Evolutionary conservation across 2,329 filamentous ascomycete species (phyloP).

Genomic region (Fusarium marasasianum): DNA sequence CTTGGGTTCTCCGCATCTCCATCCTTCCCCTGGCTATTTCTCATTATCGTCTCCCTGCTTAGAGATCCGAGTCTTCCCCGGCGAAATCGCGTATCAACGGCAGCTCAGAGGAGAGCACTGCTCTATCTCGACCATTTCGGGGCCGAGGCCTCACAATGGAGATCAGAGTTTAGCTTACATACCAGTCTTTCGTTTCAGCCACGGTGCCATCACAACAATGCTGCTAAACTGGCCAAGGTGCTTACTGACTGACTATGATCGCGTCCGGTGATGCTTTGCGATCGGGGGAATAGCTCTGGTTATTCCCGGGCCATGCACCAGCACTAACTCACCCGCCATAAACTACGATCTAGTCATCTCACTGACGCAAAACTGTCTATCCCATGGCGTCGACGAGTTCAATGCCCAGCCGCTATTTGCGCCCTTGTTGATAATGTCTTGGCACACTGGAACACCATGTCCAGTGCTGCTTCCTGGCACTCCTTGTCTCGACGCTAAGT

Average conservation of each 20-base stretch:
- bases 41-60: slow-evolving; percentile 16
- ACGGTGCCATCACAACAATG: not conserved
- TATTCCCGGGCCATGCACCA: slow-evolving; percentile 23
- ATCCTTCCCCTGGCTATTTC: slow-evolving; percentile 2
- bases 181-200: slow-evolving; percentile 41
- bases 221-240: slow-evolving; percentile 4
- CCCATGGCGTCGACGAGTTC: not conserved
- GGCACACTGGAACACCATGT: slow-evolving; percentile 1
- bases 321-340: slow-evolving; percentile 14
- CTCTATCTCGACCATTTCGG: not conserved
- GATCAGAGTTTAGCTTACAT: slow-evolving; percentile 33
- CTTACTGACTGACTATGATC: slow-evolving; percentile 5
- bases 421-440: slow-evolving; percentile 6
- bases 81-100: not conserved
- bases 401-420: not conserved
- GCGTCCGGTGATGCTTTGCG: not conserved
- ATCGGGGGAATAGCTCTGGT: not conserved
- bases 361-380: slow-evolving; percentile 24
- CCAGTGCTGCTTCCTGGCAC: not conserved
- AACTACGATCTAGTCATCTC: slow-evolving; percentile 3
- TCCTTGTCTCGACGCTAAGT: slow-evolving; percentile 14
- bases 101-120: not conserved
- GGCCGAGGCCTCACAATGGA: slow-evolving; percentile 16
- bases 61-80: slow-evolving; percentile 3
- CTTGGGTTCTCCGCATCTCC: slow-evolving; percentile 20